Evolutionary conservation across 176 grass and related monocot species (phyloP).

Genomic region (Oryza australiensis): DNA sequence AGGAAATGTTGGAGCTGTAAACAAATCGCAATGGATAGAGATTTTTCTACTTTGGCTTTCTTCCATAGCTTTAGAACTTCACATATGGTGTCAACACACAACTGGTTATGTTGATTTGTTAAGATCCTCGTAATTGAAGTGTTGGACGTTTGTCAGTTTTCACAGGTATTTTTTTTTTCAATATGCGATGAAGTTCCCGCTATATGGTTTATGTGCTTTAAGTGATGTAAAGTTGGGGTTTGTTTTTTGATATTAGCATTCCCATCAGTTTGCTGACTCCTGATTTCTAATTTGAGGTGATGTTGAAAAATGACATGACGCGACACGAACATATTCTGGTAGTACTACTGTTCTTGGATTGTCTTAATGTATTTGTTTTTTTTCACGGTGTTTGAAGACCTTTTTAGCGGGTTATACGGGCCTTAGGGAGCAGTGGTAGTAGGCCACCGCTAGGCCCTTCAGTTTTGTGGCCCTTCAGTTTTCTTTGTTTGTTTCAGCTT

Average conservation of each 20-base stretch:
- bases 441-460: too few relatives aligned
- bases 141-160: not conserved
- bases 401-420: too few relatives aligned
- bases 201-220: too few relatives aligned
- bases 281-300: not conserved
- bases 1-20: not conserved
- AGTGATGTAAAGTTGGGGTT: too few relatives aligned
- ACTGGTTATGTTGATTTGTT: not conserved
- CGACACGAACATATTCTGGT: too few relatives aligned
- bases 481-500: too few relatives aligned
- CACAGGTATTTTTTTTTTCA: not conserved
- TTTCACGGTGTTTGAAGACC: too few relatives aligned
- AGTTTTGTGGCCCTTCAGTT: too few relatives aligned
- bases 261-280: not conserved
- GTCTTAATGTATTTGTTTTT: too few relatives aligned
- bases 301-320: not conserved
- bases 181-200: not conserved
- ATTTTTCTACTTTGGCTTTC: not conserved
- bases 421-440: too few relatives aligned
- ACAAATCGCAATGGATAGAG: not conserved
- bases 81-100: not conserved
- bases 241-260: not conserved
- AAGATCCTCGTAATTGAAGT: not conserved
- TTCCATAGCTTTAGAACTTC: not conserved
- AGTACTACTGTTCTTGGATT: too few relatives aligned